Evolutionary conservation across 1,284 basidiomycete genomes (phyloP).

Genomic region (Irpex sp.): DNA sequence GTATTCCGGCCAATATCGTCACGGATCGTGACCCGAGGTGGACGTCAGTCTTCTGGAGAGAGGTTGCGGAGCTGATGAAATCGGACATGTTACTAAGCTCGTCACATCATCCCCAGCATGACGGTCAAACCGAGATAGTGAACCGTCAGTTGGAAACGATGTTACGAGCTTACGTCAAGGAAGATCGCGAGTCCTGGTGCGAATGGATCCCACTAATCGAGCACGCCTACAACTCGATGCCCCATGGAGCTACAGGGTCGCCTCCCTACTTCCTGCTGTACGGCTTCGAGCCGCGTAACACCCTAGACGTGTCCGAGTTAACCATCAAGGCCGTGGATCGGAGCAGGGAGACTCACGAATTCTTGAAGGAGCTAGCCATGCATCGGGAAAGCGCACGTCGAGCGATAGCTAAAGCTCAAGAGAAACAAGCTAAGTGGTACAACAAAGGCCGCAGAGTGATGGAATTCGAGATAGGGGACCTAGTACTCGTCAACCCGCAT

Average conservation of each 20-base stretch:
- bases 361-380: not conserved
- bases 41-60: constrained; percentile 21
- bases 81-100: constrained; percentile 22
- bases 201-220: not conserved
- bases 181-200: not conserved
- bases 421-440: constrained; percentile 6
- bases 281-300: not conserved
- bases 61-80: constrained; percentile 12
- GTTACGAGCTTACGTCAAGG: not conserved
- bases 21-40: constrained; percentile 24
- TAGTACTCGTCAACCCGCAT: constrained; percentile 28
- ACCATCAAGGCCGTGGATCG: not conserved
- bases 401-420: constrained; percentile 15
- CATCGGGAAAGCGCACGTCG: constrained; percentile 12
- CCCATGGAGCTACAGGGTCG: not conserved
- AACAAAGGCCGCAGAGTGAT: constrained; percentile 6
- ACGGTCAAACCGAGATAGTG: constrained; percentile 16
- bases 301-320: not conserved
- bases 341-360: not conserved
- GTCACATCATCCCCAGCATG: constrained; percentile 17
- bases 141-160: constrained; percentile 13
- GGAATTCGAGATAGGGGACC: constrained; percentile 20
- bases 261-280: not conserved
- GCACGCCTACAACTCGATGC: not conserved
- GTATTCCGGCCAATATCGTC: constrained; percentile 21